phyloP scores from a whole-genome alignment of 306 rosid species.

The Sicyos edulis region DNA sequence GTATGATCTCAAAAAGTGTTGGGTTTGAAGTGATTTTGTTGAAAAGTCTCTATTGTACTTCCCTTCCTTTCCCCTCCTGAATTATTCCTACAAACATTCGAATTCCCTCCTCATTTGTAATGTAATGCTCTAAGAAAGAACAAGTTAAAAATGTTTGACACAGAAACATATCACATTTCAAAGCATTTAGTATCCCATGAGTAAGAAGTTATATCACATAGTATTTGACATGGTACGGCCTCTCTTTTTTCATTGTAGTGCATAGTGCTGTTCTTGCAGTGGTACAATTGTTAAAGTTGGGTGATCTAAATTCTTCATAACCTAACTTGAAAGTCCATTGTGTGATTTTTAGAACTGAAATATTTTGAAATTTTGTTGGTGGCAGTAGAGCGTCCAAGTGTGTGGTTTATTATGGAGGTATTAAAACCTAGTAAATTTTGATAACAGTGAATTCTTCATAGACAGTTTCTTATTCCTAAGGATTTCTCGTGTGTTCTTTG shows the following conservation, averaged over 20 bases:
- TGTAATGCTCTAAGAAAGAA: not conserved
- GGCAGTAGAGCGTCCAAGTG: not conserved
- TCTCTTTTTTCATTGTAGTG: not conserved
- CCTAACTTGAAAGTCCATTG: not conserved
- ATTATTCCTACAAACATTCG: not conserved
- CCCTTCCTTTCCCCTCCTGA: not conserved
- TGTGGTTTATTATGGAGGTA: not conserved
- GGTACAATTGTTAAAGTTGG: not conserved
- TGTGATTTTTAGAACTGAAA: not conserved
- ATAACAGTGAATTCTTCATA: not conserved
- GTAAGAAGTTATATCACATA: not conserved
- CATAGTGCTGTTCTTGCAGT: no score
- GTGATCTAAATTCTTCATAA: not conserved
- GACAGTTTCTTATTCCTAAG: not conserved
- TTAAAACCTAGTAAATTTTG: not conserved
- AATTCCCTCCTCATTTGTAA: not conserved
- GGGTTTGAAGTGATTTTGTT: not conserved
- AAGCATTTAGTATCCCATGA: not conserved
- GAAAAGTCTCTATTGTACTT: not conserved
- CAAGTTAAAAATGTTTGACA: not conserved
- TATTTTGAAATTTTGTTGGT: not conserved
- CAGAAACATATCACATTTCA: not conserved
- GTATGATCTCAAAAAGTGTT: not conserved
- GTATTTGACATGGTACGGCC: not conserved
- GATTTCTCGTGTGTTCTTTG: not conserved